Evolutionary conservation across 2,329 filamentous ascomycete genomes (phyloP).

Genomic region (Clonostachys sp.): DNA sequence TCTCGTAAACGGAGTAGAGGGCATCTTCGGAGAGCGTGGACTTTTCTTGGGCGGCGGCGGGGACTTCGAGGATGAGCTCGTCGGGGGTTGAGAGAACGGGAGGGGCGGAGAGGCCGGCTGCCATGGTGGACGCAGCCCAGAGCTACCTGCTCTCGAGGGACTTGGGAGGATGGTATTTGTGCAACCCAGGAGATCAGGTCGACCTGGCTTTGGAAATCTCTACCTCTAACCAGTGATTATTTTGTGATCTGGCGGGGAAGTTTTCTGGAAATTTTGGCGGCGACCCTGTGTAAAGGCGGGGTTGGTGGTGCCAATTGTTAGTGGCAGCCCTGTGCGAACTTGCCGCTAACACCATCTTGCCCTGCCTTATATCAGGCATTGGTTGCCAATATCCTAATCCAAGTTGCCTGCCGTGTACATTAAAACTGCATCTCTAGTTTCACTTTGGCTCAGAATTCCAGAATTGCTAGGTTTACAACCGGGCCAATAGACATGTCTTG

Average conservation of each 20-base stretch:
- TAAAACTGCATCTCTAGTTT: too few relatives aligned
- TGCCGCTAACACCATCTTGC: too few relatives aligned
- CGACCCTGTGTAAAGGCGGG: constrained; percentile 19
- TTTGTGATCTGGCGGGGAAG: too few relatives aligned
- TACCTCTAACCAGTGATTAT: too few relatives aligned
- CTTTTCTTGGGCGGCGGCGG: constrained; percentile 22
- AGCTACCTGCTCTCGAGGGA: background rate
- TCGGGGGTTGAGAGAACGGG: constrained; percentile 63
- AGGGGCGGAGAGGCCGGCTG: constrained; percentile 39
- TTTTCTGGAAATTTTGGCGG: background rate
- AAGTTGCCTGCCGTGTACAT: too few relatives aligned
- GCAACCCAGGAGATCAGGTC: constrained; percentile 3
- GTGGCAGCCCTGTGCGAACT: too few relatives aligned
- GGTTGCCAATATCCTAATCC: too few relatives aligned
- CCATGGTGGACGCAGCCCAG: constrained; percentile 21
- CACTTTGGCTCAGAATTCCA: too few relatives aligned
- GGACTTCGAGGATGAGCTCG: constrained; percentile 51
- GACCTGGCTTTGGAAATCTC: too few relatives aligned
- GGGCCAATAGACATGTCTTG: too few relatives aligned
- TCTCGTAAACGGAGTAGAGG: constrained; percentile 76
- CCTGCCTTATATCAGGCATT: too few relatives aligned
- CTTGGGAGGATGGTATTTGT: constrained; percentile 2
- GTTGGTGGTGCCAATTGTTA: constrained; percentile 11
- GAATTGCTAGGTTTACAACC: too few relatives aligned
- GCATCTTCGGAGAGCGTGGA: constrained; percentile 56